Evolutionary conservation across 179 eudicot species (phyloP), one percentile per base, ranked within the genome.

Genomic region (Actinidia chinensis): DNA sequence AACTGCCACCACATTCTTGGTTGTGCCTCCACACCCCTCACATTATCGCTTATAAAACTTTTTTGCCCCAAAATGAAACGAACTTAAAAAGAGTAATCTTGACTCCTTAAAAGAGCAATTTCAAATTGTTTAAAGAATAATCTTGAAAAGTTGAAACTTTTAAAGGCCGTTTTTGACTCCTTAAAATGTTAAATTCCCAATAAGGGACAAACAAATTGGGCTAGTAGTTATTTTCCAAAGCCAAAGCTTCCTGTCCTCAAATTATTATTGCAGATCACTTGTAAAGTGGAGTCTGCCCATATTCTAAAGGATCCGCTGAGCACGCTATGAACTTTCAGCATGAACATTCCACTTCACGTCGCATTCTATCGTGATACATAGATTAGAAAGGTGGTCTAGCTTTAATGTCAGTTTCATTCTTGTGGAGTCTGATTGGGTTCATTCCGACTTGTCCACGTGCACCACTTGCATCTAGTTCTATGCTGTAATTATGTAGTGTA

Each of bases 21-120:
- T n/a, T n/a, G n/a, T n/a, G n/a, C n/a, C n/a, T n/a, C n/a, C n/a
- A n/a, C n/a, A n/a, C n/a, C n/a, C n/a, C n/a, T n/a, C 85, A 83
- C 93, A 12, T 87, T 89, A 55, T 91, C 99, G 64, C 78, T 94
- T 60, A 52, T 92, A 1, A 89, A 84, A 81, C 68, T 93, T 28
- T 92, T 95, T 68, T 81, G 85, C 23, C 80, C 89, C 67, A 91
- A 77, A 86, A 86, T 82, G 79, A 90, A 88, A 18, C 81, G 86
- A 78, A 85, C 96, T 47, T 88, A 91, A n/a, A n/a, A n/a, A n/a
- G n/a, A n/a, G n/a, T n/a, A n/a, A n/a, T n/a, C n/a, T n/a, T n/a
- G n/a, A n/a, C n/a, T n/a, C n/a, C n/a, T n/a, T n/a, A n/a, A n/a
- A n/a, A n/a, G n/a, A n/a, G 33, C 33, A 28, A 28, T 28, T 28